Conservation (phyloP, 495 filamentous ascomycete genomes). For the Talaromyces wortmannii region DNA sequence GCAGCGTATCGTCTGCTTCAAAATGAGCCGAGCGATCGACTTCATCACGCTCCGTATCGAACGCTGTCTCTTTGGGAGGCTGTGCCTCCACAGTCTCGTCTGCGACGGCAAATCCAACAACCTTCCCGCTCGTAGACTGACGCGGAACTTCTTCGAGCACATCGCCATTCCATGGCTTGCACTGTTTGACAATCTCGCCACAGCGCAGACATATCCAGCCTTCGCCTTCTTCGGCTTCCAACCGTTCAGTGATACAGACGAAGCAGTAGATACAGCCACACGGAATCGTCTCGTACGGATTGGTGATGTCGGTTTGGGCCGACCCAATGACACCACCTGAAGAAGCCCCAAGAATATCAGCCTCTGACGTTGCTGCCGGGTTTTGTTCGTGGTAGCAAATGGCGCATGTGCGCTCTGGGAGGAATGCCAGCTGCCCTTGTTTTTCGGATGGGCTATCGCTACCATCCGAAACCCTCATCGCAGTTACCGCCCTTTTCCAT, state of each 20-base stretch:
- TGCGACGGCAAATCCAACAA: conserved; percentile 60
- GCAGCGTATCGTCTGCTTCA: conserved; percentile 25
- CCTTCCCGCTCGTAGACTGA: conserved; percentile 48
- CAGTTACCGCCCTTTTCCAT: conserved; percentile 68
- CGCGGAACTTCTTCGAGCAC: conserved; percentile 55
- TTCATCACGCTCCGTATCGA: conserved; percentile 3
- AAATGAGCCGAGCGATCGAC: conserved; percentile 21
- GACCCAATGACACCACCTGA: conserved; percentile 75
- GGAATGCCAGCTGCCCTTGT: conserved; percentile 69
- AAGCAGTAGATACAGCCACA: conserved; percentile 96
- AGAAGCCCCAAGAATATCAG: conserved; percentile 54
- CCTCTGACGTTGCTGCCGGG: conserved; percentile 56
- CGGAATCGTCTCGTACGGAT: conserved; percentile 87
- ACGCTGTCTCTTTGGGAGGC: not conserved
- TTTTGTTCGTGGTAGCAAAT: conserved; percentile 96
- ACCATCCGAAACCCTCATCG: conserved; percentile 45
- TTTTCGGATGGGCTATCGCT: conserved; percentile 37
- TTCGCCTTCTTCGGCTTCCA: conserved; percentile 91
- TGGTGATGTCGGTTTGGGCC: conserved; percentile 89
- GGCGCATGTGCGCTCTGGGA: conserved; percentile 93
- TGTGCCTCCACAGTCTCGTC: conserved; percentile 3
- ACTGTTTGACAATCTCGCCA: conserved; percentile 78
- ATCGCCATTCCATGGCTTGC: conserved; percentile 89
- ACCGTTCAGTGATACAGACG: conserved; percentile 83
- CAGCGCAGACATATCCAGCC: conserved; percentile 95